Base-by-base conservation (phyloP, 1,139 yeast genomes). In the Yamadazyma dushanensis region DNA sequence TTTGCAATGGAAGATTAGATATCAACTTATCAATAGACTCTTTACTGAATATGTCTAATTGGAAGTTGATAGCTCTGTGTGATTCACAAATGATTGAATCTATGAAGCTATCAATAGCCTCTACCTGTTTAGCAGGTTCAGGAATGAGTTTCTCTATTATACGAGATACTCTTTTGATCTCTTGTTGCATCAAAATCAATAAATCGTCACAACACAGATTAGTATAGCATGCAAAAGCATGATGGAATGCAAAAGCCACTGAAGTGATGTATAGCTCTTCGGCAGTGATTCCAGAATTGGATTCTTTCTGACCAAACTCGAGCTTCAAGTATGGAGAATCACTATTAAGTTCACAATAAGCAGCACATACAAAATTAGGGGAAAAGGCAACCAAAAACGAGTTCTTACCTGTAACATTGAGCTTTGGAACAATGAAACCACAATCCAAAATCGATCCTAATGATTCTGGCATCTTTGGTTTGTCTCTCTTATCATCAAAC, bases 1-100 rank as follows among this genome's bases (percentile, higher is more conserved):
- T 76, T 51, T 81, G 95, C 39, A 82, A 65, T 3, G 89, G 87
- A 17, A 88, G 92, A 49, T 79, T 81, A 16, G 83, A 82, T 32
- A 85, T 61, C 39, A 84, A 64, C 53, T 80, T 81, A 49, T 84
- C 94, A 3, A 83, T 80, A 31, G 80, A 83, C 34, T 80, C 87
- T 39, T 76, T 73, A 8, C 79, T 71, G 39, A 80, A 75, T 27
- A 63, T 56, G 45, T 83, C 88, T 36, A 85, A 67, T 24, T 81
- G 79, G 55, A 84, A 79, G 51, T 78, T 81, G 35, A 84, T 75
- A 0, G 92, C 81, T 20, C 78, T 63, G 49, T 85, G 92, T 2
- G 81, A 70, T 50, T 85, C 94, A 38, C 76, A 68, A 14, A 83
- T 54, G 3, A 81, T 60, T 0, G 73, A 61, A 19, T 70, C 64